These are phyloP conservation scores for Triticum aestivum DNA, from an alignment of 176 grass and related monocot genomes.

Conservation along the genomic window IWGSC_CS_RefSeq_v2.1 NC_057812.1:246224342-246224841, in stretches of 20 bases:
- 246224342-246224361: neutral
- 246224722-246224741: neutral
- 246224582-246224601: neutral
- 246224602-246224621: neutral
- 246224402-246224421: neutral
- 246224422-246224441: neutral
- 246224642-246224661: neutral
- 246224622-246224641: neutral
- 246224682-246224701: neutral
- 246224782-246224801: neutral
- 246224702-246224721: neutral
- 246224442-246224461: conserved; percentile 10
- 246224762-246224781: neutral
- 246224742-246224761: neutral
- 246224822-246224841: neutral
- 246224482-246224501: conserved; percentile 15
- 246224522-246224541: conserved; percentile 21
- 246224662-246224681: neutral
- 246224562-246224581: conserved; percentile 39
- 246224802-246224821: conserved; percentile 24
- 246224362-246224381: neutral
- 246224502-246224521: conserved; percentile 27
- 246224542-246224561: neutral
- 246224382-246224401: neutral
- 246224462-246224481: neutral